phyloP scores from a whole-genome alignment of 345 rosid genomes.

The Rhodamnia rubescens region DNA sequence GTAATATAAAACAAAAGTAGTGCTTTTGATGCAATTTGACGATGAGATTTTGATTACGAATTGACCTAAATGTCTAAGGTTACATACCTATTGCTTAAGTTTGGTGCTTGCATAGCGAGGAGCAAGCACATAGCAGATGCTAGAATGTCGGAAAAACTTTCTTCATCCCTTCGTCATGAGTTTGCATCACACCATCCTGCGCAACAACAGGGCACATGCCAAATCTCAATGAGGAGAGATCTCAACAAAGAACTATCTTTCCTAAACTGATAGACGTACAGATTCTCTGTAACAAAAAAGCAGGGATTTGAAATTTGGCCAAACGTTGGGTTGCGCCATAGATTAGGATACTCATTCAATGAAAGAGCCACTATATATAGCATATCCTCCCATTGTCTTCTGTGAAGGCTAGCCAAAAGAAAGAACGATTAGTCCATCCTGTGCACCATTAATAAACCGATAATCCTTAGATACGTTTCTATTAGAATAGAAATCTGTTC shows the following conservation, averaged over 20 bases:
- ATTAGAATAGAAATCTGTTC: background rate
- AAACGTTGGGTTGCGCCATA: background rate
- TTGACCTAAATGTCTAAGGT: background rate
- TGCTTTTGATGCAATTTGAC: background rate
- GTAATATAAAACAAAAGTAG: background rate
- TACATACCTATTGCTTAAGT: conserved; percentile 47
- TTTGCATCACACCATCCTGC: too few relatives aligned
- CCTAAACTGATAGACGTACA: background rate
- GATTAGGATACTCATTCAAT: background rate
- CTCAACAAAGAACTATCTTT: background rate
- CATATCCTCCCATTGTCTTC: background rate
- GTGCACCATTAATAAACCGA: background rate
- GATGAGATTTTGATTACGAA: background rate
- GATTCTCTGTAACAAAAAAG: background rate
- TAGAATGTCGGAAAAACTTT: conserved; percentile 35
- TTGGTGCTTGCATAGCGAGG: conserved; percentile 61
- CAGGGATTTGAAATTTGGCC: background rate
- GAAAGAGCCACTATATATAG: too few relatives aligned
- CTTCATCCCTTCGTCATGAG: conserved; percentile 29
- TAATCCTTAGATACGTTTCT: fast-evolving
- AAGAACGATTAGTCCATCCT: background rate
- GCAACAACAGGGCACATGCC: conserved; percentile 24
- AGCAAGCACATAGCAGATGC: conserved; percentile 43
- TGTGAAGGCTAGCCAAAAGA: background rate
- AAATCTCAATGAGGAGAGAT: background rate